A percentile compares a stretch with the other conserved stretches of the same genome.
These are phyloP conservation scores for Astragalus membranaceus DNA, from an alignment of 306 rosid genomes.

Conservation along the genomic window DNA sequence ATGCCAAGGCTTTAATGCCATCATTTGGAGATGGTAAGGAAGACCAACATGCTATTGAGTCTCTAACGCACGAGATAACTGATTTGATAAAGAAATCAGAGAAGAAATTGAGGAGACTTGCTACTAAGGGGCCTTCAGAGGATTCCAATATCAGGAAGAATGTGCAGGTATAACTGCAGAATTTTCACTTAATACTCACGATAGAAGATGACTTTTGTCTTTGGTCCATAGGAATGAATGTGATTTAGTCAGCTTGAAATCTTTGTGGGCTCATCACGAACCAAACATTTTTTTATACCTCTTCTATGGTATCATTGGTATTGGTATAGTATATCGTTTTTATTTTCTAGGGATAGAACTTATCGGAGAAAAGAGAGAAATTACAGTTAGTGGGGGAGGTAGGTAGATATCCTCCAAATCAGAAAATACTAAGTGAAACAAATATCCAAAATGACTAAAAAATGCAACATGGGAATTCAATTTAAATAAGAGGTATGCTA, in stretches of 20 bases:
- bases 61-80: conserved; percentile 79
- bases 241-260: conserved; percentile 5
- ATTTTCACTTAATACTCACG: neutral
- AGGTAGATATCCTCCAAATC: neutral
- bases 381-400: neutral
- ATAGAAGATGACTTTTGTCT: conserved; percentile 12
- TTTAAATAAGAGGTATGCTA: neutral
- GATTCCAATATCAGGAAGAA: conserved; percentile 92
- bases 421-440: neutral
- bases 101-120: conserved; percentile 65
- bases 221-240: neutral
- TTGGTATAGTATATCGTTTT: neutral
- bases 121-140: conserved; percentile 86
- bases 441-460: neutral
- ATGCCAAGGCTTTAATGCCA: conserved; percentile 92
- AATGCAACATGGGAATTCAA: neutral
- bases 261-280: conserved; percentile 1
- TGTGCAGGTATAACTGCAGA: conserved; percentile 69
- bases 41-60: conserved; percentile 76
- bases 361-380: neutral
- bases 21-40: conserved; percentile 94
- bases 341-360: neutral
- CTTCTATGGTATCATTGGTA: neutral
- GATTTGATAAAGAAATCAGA: conserved; percentile 77
- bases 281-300: neutral